These are phyloP conservation scores for Alopecurus myosuroides DNA, from an alignment of 176 grass and related monocot genomes.

Conservation along the genomic window DNA sequence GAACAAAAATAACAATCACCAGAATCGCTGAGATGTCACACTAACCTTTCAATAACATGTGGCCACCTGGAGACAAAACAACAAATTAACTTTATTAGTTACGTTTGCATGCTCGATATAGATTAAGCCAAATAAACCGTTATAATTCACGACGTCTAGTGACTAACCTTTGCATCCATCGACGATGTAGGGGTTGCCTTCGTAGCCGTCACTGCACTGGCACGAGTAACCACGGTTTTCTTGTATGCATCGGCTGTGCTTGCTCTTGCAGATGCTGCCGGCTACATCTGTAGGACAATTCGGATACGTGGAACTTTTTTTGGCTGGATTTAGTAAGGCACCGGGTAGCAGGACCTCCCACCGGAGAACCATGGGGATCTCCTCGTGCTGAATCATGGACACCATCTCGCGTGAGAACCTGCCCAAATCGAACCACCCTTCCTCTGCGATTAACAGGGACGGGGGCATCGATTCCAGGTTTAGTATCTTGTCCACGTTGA, in stretches of 20 bases:
- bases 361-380: background rate
- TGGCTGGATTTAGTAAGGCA: background rate
- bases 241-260: background rate
- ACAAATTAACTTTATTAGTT: background rate
- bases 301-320: background rate
- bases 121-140: background rate
- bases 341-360: background rate
- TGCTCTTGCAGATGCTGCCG: background rate
- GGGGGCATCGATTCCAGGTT: background rate
- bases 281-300: background rate
- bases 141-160: background rate
- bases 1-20: background rate
- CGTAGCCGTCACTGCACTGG: background rate
- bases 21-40: too few species aligned
- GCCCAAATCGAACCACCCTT: background rate
- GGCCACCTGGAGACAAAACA: background rate
- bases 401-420: background rate
- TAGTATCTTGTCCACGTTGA: background rate
- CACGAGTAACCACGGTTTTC: background rate
- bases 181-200: background rate
- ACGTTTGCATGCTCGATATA: background rate
- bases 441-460: background rate
- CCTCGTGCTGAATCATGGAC: fast-evolving
- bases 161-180: background rate
- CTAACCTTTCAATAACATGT: background rate